A percentile compares a stretch with the other conserved stretches of the same genome.
Evolutionary conservation across 225 moss, liverwort and hornwort species (phyloP).

Genomic region (Straminergon stramineum): DNA sequence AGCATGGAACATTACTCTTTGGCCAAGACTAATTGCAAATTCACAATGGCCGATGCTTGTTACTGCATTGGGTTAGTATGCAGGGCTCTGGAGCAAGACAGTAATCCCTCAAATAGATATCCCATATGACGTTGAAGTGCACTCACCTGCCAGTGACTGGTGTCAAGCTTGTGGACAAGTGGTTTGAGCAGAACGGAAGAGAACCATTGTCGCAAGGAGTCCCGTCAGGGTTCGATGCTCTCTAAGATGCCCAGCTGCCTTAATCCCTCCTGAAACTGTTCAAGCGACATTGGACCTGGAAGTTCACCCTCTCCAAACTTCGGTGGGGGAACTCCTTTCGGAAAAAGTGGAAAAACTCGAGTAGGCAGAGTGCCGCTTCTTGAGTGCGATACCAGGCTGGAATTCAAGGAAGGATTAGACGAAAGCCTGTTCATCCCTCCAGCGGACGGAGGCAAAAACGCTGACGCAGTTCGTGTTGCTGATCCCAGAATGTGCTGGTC

Average conservation of each 20-base stretch:
- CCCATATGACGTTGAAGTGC: background rate
- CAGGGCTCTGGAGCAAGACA: background rate
- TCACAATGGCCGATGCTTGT: background rate
- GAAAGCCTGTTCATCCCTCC: conserved; percentile 9
- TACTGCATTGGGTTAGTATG: background rate
- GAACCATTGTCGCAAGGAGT: conserved; percentile 67
- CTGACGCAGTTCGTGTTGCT: background rate
- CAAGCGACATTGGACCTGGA: conserved; percentile 61
- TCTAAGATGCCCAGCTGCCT: conserved; percentile 46
- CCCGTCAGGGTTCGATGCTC: conserved; percentile 55
- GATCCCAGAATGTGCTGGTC: conserved; percentile 44
- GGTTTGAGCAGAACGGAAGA: conserved; percentile 62
- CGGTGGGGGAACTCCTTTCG: conserved; percentile 35
- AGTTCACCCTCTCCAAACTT: conserved; percentile 61
- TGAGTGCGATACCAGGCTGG: conserved; percentile 15
- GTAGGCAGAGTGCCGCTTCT: conserved; percentile 21
- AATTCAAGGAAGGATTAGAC: conserved; percentile 7
- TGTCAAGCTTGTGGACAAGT: conserved; percentile 57
- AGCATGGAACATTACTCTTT: background rate
- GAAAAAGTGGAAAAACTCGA: conserved; percentile 38
- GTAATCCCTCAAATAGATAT: background rate
- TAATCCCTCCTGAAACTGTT: conserved; percentile 48
- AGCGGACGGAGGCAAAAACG: conserved; percentile 17
- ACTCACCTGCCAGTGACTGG: conserved; percentile 48
- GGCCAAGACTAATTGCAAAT: background rate